Base-by-base conservation (phyloP, 1,139 yeast genomes). In the Debaryomyces coudertii region DNA sequence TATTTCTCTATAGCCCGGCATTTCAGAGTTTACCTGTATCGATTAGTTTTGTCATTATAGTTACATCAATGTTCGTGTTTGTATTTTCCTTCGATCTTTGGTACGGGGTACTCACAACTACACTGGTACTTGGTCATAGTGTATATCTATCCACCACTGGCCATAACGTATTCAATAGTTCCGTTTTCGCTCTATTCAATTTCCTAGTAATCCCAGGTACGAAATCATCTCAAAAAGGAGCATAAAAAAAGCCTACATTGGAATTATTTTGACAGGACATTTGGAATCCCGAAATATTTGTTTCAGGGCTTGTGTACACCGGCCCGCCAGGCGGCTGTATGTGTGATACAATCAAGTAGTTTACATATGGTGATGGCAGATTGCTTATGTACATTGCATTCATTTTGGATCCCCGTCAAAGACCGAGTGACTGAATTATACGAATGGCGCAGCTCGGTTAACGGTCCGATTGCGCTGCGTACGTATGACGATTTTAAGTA, bases 381-480 rank as follows among this genome's bases (percentile, higher is more conserved):
- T 11, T 33, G 33, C 20, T 33, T 33, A 33, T 33, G 36, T 31
- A 29, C n/a, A 20, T 20, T 4, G 22, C 22, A 4, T 20, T 20
- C 22, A 20, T 20, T 20, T 20, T 20, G 22, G 22, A 5, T 20
- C 22, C 22, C 22, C 22, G 5, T 33, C 28, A 35, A 35, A 22
- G 11, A 35, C 38, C 38, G 38, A 15, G 20, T 35, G 38, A 35
- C 28, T 35, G 6, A 35, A 35, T 23, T 35, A 23, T 35, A 35
- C 38, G 38, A 35, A 35, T 12, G 38, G 38, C 38, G 38, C 38
- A 35, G 38, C 38, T n/a, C 20, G 14, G 28, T n/a, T 9, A n/a
- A n/a, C 28, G 28, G 22, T 33, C 36, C 36, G 36, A 33, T 33
- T 11, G 7, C 25, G 18, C 22, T 12, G 24, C 8, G 20, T 20